phyloP scores from a whole-genome alignment of 768 basidiomycete species.

The Tubosaeta brunneosetosa region DNA sequence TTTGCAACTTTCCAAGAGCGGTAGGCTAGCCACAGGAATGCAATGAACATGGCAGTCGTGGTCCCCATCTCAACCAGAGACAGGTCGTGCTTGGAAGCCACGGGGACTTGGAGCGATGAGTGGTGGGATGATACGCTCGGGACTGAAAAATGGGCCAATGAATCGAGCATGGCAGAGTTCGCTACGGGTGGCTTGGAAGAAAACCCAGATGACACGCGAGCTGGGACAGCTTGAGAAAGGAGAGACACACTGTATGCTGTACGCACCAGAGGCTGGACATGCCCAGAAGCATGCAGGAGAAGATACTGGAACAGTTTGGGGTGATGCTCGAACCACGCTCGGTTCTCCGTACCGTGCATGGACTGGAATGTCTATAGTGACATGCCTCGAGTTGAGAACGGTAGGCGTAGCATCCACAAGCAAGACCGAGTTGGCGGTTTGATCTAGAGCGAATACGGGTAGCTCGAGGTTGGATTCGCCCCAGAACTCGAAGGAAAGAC shows the following conservation, averaged over 20 bases:
- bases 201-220: background rate
- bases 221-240: conserved; percentile 9
- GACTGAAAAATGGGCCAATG: conserved; percentile 15
- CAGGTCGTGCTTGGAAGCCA: conserved; percentile 31
- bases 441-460: conserved; percentile 36
- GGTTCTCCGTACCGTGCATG: conserved; percentile 42
- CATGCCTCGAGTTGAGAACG: conserved; percentile 3
- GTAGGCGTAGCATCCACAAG: conserved; percentile 27
- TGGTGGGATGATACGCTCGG: conserved; percentile 6
- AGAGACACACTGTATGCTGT: background rate
- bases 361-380: conserved; percentile 35
- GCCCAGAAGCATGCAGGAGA: conserved; percentile 32
- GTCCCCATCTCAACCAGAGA: conserved; percentile 36
- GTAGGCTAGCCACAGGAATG: conserved; percentile 33
- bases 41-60: conserved; percentile 23
- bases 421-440: conserved; percentile 24
- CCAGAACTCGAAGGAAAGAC: conserved; percentile 32
- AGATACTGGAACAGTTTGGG: conserved; percentile 20
- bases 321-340: conserved; percentile 3
- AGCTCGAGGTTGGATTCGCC: conserved; percentile 41
- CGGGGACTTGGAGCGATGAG: conserved; percentile 26
- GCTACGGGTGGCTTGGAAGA: conserved; percentile 17
- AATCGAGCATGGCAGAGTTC: conserved; percentile 21
- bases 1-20: conserved; percentile 24
- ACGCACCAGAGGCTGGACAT: conserved; percentile 26